These are phyloP conservation scores for Handroanthus guayacan DNA, from an alignment of 257 asterid species.

Conservation along the genomic window DNA sequence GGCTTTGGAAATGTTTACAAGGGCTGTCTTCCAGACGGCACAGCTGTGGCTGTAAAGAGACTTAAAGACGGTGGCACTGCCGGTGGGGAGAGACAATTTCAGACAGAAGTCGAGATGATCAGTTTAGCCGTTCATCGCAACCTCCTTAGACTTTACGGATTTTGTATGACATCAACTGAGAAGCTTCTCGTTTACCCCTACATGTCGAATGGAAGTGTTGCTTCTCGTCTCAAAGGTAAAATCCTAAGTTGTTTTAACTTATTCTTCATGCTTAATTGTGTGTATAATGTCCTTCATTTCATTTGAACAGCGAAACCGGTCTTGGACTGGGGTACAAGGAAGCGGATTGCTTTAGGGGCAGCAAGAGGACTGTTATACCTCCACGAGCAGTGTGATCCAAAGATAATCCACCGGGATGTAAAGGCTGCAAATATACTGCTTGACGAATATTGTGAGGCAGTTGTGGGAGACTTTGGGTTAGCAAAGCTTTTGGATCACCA, in stretches of 20 bases:
- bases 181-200: slow-evolving; percentile 90
- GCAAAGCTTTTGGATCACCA: slow-evolving; percentile 97
- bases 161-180: slow-evolving; percentile 87
- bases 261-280: neutral
- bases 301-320: slow-evolving; percentile 73
- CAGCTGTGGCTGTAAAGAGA: slow-evolving; percentile 90
- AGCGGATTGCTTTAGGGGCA: slow-evolving; percentile 88
- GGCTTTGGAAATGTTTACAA: slow-evolving; percentile 94
- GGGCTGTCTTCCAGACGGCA: slow-evolving; percentile 78
- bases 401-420: slow-evolving; percentile 95
- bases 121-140: slow-evolving; percentile 96
- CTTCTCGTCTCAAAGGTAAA: slow-evolving; percentile 92
- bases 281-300: neutral
- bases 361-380: slow-evolving; percentile 89
- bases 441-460: slow-evolving; percentile 94
- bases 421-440: slow-evolving; percentile 97
- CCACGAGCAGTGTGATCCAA: slow-evolving; percentile 98
- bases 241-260: neutral
- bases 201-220: slow-evolving; percentile 98
- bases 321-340: slow-evolving; percentile 89
- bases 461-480: slow-evolving; percentile 96
- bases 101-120: slow-evolving; percentile 95
- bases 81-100: slow-evolving; percentile 90
- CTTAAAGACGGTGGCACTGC: slow-evolving; percentile 84
- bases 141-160: slow-evolving; percentile 84